Evolutionary conservation across 2,329 filamentous ascomycete species (phyloP), one percentile per base, ranked within the genome.

Genomic region (Aspergillus sp.): DNA sequence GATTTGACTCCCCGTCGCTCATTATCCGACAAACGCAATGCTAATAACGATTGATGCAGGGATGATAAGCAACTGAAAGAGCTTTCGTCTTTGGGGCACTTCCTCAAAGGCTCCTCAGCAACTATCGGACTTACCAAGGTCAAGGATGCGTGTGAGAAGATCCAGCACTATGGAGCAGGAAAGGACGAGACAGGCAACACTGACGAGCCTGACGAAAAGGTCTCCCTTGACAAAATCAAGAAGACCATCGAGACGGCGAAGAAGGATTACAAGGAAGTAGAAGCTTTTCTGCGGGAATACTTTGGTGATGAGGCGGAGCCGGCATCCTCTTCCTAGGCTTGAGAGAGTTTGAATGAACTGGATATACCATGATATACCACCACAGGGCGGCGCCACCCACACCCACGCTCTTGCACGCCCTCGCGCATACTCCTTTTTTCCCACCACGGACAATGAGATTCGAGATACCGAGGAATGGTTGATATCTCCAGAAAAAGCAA

Each of bases 71-170:
- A 97, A 62, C 87, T 98, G 60, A 77, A 81, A n/a, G 82, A 88
- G 67, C 87, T 98, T 43, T 96, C 92, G 38, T 84, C 86, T 57
- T 88, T 97, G 34, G 95, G 95, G 47, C 95, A 99, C 80, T 99
- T 97, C 81, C 85, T 99, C 69, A 99, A 99, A 81, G 95, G 95
- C 63, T 98, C 94, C 7, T 97, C 94, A 8, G 94, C 95, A 45
- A 97, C 95, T 4, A 85, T 99, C 57, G 95, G 95, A 50, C 86
- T 98, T 59, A 89, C 86, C 71, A 96, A 96, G 77, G 90, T 99
- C 71, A 91, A 92, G 76, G 93, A 97, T 73, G 90, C 88, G 65
- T 99, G 95, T 81, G 93, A 98, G 80, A 93, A 96, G 83, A 97
- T 99, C 72, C 94, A 99, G 79, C 90, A 96, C 73, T 96, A 89